Percentiles rank a stretch among this genome's conserved stretches.
These are phyloP conservation scores for Ettlia oleoabundans DNA, from an alignment of 139 green algal species.

Conservation along the genomic window DNA sequence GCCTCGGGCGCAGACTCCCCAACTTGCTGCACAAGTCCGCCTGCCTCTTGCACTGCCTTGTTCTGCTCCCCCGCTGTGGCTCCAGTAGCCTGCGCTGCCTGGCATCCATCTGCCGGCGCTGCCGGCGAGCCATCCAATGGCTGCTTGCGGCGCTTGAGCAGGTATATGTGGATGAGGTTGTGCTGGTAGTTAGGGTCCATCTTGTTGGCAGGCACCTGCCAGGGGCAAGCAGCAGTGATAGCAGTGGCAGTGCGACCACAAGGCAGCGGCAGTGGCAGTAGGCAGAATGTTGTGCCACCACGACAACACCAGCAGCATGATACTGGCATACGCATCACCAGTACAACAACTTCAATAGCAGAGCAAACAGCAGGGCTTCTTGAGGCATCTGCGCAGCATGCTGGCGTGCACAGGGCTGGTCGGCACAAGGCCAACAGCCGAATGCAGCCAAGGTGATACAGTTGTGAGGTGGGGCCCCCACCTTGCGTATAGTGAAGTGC, in stretches of 20 bases:
- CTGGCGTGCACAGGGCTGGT: neutral
- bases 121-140: neutral
- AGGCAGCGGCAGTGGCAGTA: neutral
- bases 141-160: constrained; percentile 62
- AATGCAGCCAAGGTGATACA: neutral
- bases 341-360: too few relatives aligned
- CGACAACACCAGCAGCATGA: too few relatives aligned
- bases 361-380: too few relatives aligned
- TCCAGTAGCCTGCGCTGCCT: neutral
- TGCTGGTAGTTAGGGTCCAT: constrained; percentile 73
- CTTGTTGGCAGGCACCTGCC: constrained; percentile 51
- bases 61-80: neutral
- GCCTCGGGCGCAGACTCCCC: too few relatives aligned
- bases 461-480: neutral
- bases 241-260: neutral
- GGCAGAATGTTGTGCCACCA: neutral
- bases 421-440: neutral
- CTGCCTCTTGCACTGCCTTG: neutral
- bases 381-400: too few relatives aligned
- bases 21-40: too few relatives aligned
- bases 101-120: neutral
- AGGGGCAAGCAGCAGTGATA: neutral
- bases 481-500: constrained; percentile 68
- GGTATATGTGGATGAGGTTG: constrained; percentile 74
- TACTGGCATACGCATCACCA: too few relatives aligned